Evolutionary conservation across 2,329 filamentous ascomycete species (phyloP), one percentile per base, ranked within the genome.

Genomic region (Geosmithia morbida): DNA sequence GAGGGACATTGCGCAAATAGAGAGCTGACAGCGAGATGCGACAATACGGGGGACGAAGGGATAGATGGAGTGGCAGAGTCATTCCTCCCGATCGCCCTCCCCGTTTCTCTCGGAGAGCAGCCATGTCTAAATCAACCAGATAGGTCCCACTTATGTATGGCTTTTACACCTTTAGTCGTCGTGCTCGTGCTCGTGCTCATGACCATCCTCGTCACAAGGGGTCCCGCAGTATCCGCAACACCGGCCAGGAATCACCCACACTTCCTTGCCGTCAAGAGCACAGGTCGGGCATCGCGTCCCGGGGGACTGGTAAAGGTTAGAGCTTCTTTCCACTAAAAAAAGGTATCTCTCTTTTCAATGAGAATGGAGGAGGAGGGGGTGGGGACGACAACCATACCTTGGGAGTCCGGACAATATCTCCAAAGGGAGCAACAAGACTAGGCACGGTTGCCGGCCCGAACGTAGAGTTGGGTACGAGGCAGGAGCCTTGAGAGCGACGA

Each of bases 191-290:
- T 37, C 33, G 18, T 42, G 41, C 41, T 45, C 22, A 16, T 17
- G 16, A 22, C 33, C 13, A 7, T 42, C 46, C 20, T 11, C 8
- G 33, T 60, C 61, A 44, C 62, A 65, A 4, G 68, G 66, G 20
- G 70, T 72, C 45, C 71, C 70, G 57, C 71, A 75, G 52, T 70
- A 67, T 30, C 67, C 66, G 54, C 73, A 77, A 46, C 61, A 61
- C 48, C 69, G 66, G 46, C 73, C 73, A 30, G 71, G 72, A 50
- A 75, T 72, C 20, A 77, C 73, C 73, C 73, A 77, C 42, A 72
- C 69, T 54, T 75, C 73, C 50, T 69, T 63, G 50, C 73, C 73
- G 43, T 64, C 61, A 41, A 61, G 56, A 46, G 66, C 64, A 53
- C 73, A 77, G 4, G 66, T 74, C 44, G 72, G 71, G 56, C 73